Evolutionary conservation across 139 green algal species (phyloP).

Genomic region (Zygnema cylindricum): DNA sequence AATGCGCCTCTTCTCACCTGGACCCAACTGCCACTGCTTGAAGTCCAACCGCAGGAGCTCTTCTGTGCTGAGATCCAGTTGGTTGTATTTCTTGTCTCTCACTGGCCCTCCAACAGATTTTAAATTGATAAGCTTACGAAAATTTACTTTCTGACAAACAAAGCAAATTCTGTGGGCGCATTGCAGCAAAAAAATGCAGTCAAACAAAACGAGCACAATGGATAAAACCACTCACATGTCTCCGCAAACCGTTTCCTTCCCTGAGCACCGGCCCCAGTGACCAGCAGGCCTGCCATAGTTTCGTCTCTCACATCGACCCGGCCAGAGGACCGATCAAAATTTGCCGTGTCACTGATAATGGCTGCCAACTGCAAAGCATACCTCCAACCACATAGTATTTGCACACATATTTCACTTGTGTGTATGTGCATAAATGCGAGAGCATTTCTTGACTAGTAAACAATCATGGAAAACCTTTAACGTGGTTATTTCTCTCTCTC

Average conservation of each 20-base stretch:
- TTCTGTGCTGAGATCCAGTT: not conserved
- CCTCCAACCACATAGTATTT: no score
- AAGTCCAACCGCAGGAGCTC: constrained; percentile 33
- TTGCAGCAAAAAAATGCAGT: no score
- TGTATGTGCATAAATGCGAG: no score
- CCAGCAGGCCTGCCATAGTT: constrained; percentile 40
- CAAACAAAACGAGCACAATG: no score
- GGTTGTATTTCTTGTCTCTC: constrained; percentile 10
- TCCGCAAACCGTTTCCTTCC: not conserved
- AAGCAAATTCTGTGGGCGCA: no score
- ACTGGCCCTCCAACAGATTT: constrained; percentile 8
- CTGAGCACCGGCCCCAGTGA: constrained; percentile 6
- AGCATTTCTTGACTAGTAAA: no score
- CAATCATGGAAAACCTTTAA: no score
- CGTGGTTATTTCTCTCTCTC: no score
- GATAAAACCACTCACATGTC: not conserved
- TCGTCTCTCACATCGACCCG: constrained; percentile 11
- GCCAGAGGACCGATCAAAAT: constrained; percentile 1
- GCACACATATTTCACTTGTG: no score
- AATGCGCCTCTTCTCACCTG: no score
- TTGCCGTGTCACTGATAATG: constrained; percentile 29
- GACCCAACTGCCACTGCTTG: constrained; percentile 29
- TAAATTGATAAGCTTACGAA: no score
- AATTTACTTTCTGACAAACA: no score
- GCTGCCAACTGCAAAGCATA: constrained; percentile 26